Percentiles rank a stretch among this genome's conserved stretches.
Conservation (phyloP, 2,329 filamentous ascomycete genomes). For the Aspergillus oerlinghausenensis region DNA sequence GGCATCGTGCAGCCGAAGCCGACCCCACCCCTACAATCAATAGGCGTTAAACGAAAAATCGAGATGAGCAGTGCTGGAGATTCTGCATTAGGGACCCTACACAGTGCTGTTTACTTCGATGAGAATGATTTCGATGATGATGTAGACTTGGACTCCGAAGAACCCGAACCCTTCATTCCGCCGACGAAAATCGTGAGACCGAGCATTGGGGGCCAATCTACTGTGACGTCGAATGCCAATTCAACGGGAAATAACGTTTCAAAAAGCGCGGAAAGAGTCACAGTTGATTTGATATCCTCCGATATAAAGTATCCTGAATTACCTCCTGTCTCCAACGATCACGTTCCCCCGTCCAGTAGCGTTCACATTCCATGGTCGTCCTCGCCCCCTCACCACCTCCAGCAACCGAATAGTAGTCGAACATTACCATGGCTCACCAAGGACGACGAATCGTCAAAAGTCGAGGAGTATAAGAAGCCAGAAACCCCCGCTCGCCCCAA, state of each 20-base stretch:
- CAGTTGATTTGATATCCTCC: slow-evolving; percentile 8
- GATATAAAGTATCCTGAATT: slow-evolving; percentile 35
- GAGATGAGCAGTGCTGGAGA: slow-evolving; percentile 27
- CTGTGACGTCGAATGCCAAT: slow-evolving; percentile 5
- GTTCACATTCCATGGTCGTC: slow-evolving; percentile 67
- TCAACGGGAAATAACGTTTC: neutral
- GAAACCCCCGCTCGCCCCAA: slow-evolving; percentile 44
- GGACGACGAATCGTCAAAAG: slow-evolving; percentile 22
- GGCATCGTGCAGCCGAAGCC: slow-evolving; percentile 15
- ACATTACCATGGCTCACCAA: slow-evolving; percentile 56
- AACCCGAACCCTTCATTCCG: slow-evolving; percentile 26
- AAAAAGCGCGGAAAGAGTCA: slow-evolving; percentile 5
- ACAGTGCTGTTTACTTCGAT: slow-evolving; percentile 57
- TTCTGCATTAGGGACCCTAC: slow-evolving; percentile 39
- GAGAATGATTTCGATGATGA: slow-evolving; percentile 88
- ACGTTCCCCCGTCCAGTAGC: slow-evolving; percentile 46
- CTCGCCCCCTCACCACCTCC: slow-evolving; percentile 45
- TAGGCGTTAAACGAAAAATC: slow-evolving; percentile 37
- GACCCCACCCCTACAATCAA: slow-evolving; percentile 18
- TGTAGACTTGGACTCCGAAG: slow-evolving; percentile 58
- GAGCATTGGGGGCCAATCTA: slow-evolving; percentile 1
- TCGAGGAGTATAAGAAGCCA: slow-evolving; percentile 24
- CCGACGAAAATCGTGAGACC: slow-evolving; percentile 13
- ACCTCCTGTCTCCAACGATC: slow-evolving; percentile 26
- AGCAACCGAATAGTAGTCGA: slow-evolving; percentile 54